These are phyloP conservation scores for Lunularia cruciata DNA, from an alignment of 225 moss, liverwort and hornwort species.

Conservation along the genomic window DNA sequence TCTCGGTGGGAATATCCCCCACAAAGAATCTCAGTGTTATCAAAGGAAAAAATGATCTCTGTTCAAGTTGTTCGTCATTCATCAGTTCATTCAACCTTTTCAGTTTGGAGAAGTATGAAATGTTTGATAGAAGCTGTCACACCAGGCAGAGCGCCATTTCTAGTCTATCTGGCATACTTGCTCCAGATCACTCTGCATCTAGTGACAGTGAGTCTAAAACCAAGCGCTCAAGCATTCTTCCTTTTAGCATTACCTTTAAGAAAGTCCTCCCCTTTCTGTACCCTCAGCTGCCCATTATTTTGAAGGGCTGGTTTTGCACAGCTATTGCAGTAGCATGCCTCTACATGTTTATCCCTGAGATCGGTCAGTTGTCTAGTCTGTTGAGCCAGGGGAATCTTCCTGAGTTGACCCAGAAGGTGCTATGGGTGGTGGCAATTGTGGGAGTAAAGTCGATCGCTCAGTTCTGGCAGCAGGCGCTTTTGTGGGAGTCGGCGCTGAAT, in stretches of 20 bases:
- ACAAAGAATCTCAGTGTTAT: neutral
- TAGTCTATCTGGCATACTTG: neutral
- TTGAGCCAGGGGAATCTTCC: slow-evolving; percentile 62
- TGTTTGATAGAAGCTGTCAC: too few relatives aligned
- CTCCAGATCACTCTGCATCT: neutral
- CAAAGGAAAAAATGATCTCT: neutral
- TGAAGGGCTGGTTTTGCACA: slow-evolving; percentile 78
- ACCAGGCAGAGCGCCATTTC: neutral
- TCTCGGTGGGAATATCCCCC: neutral
- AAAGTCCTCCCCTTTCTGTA: slow-evolving; percentile 58
- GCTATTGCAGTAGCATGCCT: slow-evolving; percentile 63
- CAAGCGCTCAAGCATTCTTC: neutral
- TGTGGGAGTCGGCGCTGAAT: slow-evolving; percentile 83
- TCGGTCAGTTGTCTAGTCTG: slow-evolving; percentile 61
- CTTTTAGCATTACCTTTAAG: slow-evolving; percentile 25
- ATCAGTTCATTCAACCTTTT: neutral
- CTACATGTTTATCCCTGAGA: slow-evolving; percentile 67
- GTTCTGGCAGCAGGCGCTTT: slow-evolving; percentile 82
- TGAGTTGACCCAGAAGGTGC: slow-evolving; percentile 47
- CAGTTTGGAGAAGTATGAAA: neutral
- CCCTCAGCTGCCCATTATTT: slow-evolving; percentile 48
- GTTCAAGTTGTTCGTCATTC: neutral
- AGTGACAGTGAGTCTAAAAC: neutral
- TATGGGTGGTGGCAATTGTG: slow-evolving; percentile 54
- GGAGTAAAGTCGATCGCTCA: slow-evolving; percentile 66